Evolutionary conservation across 805 yeast genomes (phyloP).

Genomic region (Pichia occidentalis): DNA sequence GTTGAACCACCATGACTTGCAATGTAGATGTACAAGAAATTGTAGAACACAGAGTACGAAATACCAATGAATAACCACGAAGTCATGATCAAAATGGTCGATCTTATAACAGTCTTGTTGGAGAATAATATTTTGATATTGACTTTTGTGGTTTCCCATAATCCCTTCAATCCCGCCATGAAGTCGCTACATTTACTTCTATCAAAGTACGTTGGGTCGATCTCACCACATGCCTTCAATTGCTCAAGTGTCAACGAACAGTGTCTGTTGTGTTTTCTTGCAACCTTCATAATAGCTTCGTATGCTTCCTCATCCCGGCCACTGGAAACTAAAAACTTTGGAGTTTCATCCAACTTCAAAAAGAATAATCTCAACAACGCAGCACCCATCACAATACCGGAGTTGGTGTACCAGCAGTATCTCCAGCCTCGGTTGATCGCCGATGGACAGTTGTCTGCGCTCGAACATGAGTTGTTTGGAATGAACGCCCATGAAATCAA

Average conservation of each 20-base stretch:
- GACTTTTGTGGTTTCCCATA: constrained; percentile 26
- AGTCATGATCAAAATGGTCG: constrained; percentile 39
- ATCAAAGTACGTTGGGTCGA: constrained; percentile 23
- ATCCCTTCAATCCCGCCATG: constrained; percentile 23
- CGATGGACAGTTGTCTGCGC: constrained; percentile 38
- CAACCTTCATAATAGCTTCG: constrained; percentile 37
- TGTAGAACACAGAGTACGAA: constrained; percentile 51
- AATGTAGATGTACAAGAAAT: constrained; percentile 47
- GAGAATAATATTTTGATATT: constrained; percentile 44
- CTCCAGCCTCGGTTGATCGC: constrained; percentile 55
- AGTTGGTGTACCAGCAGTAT: constrained; percentile 47
- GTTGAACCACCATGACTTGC: constrained; percentile 44
- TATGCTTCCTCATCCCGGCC: constrained; percentile 47
- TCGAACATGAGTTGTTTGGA: constrained; percentile 42
- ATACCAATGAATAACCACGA: constrained; percentile 56
- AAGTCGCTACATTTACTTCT: constrained; percentile 15
- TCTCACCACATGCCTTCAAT: constrained; percentile 38
- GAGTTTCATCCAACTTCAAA: constrained; percentile 45
- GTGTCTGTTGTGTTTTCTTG: constrained; percentile 38
- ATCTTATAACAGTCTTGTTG: constrained; percentile 36
- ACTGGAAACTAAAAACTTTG: constrained; percentile 45
- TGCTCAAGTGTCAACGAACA: constrained; percentile 41
- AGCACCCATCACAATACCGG: constrained; percentile 44
- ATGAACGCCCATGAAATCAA: constrained; percentile 52
- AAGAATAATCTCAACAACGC: constrained; percentile 43